Evolutionary conservation across 441 rosid species (phyloP).

Genomic region (Metrosideros polymorpha): DNA sequence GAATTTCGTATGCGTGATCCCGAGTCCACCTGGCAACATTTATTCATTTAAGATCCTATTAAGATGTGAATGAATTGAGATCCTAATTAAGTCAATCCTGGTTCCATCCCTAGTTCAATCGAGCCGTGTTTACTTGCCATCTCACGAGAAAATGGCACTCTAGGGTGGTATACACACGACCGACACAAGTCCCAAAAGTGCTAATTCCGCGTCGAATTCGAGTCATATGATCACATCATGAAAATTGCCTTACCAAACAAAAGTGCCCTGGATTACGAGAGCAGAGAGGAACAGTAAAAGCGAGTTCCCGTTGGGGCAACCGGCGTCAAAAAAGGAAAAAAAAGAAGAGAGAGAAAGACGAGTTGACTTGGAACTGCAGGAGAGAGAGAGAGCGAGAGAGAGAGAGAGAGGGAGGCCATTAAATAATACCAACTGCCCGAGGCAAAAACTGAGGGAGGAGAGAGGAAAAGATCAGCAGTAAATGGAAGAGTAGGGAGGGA

Average conservation of each 20-base stretch:
- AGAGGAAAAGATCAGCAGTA: neutral
- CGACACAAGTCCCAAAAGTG: fast-evolving
- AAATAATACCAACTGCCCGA: neutral
- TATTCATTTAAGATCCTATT: neutral
- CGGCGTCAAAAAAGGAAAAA: neutral
- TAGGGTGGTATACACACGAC: neutral
- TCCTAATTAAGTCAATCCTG: fast-evolving
- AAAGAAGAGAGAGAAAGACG: neutral
- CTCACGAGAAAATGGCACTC: neutral
- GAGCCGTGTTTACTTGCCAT: neutral
- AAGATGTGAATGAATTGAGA: fast-evolving
- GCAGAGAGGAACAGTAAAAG: neutral
- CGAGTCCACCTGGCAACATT: fast-evolving
- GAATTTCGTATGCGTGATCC: neutral
- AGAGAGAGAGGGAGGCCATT: neutral
- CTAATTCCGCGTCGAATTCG: neutral
- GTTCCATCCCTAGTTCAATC: fast-evolving
- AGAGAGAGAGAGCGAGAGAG: neutral
- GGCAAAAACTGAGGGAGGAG: neutral
- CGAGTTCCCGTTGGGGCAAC: neutral
- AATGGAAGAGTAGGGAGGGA: neutral
- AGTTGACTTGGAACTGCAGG: neutral
- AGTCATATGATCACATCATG: neutral
- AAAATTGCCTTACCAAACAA: neutral
- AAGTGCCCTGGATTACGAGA: neutral